A percentile compares a stretch with the other conserved stretches of the same genome.
Conservation (phyloP, 305 asterid genomes). For the Solanum hybrid region DNA sequence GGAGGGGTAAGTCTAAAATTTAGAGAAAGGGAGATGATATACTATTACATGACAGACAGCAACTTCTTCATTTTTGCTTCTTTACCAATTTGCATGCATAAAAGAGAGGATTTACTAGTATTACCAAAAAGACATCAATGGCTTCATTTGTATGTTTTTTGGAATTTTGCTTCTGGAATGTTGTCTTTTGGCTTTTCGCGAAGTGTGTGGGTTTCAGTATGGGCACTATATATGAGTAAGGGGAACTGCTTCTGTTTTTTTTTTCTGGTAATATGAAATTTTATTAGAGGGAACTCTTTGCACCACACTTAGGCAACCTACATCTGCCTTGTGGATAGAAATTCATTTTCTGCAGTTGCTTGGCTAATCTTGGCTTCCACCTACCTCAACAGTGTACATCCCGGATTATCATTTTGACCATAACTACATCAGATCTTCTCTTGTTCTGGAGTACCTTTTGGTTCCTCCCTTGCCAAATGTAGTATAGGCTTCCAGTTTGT, state of each 20-base stretch:
- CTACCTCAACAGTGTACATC: not conserved
- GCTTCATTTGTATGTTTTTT: not conserved
- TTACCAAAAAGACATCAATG: not conserved
- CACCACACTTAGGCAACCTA: not conserved
- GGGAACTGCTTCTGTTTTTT: not conserved
- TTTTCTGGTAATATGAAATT: not conserved
- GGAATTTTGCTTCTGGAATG: not conserved
- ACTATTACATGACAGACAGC: not conserved
- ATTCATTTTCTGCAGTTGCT: not conserved
- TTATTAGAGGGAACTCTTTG: not conserved
- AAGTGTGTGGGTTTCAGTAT: not conserved
- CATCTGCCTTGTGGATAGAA: not conserved
- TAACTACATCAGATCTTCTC: not conserved
- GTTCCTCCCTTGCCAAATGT: not conserved
- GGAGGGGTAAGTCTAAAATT: not conserved
- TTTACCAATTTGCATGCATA: not conserved
- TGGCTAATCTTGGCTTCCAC: not conserved
- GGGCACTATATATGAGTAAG: not conserved
- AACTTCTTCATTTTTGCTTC: not conserved
- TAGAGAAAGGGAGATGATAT: not conserved
- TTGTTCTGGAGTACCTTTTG: not conserved
- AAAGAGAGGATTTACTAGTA: not conserved
- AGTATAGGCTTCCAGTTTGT: not conserved
- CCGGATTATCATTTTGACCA: not conserved
- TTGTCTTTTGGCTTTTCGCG: not conserved